Evolutionary conservation across 1,284 basidiomycete species (phyloP), one percentile per base, ranked within the genome.

Genomic region (Ustilago lituana): DNA sequence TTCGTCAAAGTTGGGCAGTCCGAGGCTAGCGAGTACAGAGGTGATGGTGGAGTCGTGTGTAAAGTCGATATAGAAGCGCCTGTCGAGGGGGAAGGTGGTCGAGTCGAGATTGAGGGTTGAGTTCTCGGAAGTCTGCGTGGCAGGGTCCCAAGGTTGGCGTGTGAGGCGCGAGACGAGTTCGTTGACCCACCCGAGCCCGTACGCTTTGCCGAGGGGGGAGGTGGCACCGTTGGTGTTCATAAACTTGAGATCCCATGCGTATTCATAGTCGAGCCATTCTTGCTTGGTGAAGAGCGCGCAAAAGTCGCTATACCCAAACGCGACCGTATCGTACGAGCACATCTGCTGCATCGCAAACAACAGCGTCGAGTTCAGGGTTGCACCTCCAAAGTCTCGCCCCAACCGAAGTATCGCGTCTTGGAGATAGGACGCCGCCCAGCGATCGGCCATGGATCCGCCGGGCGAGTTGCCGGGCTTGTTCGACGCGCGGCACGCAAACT

Each of bases 191-290:
- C 93, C 94, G 29, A 91, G 85, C 27, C 94, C 94, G 77, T 91
- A 90, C 3, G 89, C 89, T 3, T 88, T 87, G 1, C 88, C 87
- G 8, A 92, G 86, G 0, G 92, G 91, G 1, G 89, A 90, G 6
- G 91, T 92, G 74, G 90, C 90, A 0, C 89, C 90, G 12, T 90
- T 90, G 76, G 88, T 87, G 33, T 74, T 72, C 87, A 88, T 89
- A 74, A 84, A 82, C 29, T 60, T 57, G 15, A 79, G 37, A 55
- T 82, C 80, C 74, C 75, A 79, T 43, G 88, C 85, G 63, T 94
- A 94, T 80, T 92, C 87, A 81, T 92, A 94, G 11, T 91, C 92
- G 73, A 90, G 87, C 89, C 92, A 94, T 81, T 96, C 93, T 40
- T 92, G 89, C 77, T 90, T 85, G 0, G 91, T 93, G 83, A 97